phyloP scores from a whole-genome alignment of 495 filamentous ascomycete genomes.

The Polyplosphaeria fusca region DNA sequence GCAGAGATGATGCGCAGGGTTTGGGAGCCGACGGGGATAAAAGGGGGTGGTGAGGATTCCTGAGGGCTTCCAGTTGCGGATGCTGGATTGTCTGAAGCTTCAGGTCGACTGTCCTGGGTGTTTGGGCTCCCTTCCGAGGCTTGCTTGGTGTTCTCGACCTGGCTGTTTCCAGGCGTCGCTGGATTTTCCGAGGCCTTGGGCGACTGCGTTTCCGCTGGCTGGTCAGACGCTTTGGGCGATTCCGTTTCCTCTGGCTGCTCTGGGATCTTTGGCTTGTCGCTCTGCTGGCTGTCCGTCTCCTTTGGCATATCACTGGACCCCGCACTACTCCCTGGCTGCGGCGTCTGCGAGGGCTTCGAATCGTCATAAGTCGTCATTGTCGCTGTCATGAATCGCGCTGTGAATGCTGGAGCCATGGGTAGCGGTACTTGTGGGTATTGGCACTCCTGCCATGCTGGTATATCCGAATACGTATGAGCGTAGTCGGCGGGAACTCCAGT shows the following conservation, averaged over 20 bases:
- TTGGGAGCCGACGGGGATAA: neutral
- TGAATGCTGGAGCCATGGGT: neutral
- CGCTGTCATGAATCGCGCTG: neutral
- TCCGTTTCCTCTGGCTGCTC: neutral
- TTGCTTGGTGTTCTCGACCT: neutral
- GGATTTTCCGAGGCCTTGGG: neutral
- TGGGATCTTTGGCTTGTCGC: too few species aligned
- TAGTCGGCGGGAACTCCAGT: neutral
- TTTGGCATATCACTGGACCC: neutral
- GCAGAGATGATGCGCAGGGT: neutral
- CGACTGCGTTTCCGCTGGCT: neutral
- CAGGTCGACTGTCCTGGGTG: neutral
- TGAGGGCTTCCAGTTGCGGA: neutral
- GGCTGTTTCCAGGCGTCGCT: neutral
- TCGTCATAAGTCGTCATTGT: neutral
- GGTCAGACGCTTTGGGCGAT: neutral
- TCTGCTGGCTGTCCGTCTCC: too few species aligned
- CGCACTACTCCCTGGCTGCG: neutral
- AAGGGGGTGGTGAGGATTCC: neutral
- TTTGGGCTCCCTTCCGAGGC: neutral
- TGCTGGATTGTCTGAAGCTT: neutral
- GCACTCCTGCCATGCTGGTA: neutral
- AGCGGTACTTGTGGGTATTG: neutral
- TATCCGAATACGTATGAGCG: neutral
- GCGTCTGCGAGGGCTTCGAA: neutral